Evolutionary conservation across 768 basidiomycete species (phyloP).

Genomic region (Boletus insuetus): DNA sequence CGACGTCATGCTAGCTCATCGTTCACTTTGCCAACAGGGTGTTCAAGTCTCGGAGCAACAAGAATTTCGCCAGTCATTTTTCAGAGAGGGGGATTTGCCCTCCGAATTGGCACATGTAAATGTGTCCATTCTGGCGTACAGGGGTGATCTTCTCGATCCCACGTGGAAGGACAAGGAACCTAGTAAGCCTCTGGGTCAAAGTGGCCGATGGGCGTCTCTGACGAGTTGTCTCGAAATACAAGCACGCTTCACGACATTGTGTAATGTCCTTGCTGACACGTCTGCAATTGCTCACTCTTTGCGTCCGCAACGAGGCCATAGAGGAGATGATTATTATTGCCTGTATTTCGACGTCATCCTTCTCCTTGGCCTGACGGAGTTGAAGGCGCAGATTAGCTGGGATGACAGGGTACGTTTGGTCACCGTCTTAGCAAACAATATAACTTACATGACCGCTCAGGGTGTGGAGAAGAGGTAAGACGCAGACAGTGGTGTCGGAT

Average conservation of each 20-base stretch:
- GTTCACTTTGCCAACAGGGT: slow-evolving; percentile 1
- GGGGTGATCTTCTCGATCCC: slow-evolving; percentile 9
- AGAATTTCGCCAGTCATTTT: slow-evolving; percentile 18
- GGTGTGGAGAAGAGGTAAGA: slow-evolving; percentile 18
- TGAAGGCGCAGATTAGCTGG: slow-evolving; percentile 47
- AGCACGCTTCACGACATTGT: slow-evolving; percentile 13
- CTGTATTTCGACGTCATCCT: slow-evolving; percentile 35
- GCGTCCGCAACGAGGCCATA: background rate
- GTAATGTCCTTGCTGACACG: slow-evolving; percentile 10
- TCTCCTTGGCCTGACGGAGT: slow-evolving; percentile 41
- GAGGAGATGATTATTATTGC: slow-evolving; percentile 10
- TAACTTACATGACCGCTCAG: slow-evolving; percentile 1
- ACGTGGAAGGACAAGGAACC: slow-evolving; percentile 13
- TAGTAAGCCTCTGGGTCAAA: background rate
- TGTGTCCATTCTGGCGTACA: slow-evolving; percentile 13
- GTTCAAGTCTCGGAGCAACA: slow-evolving; percentile 19
- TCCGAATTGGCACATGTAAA: background rate
- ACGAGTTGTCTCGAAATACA: background rate
- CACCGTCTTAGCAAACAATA: background rate
- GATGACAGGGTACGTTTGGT: slow-evolving; percentile 22
- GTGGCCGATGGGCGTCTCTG: background rate
- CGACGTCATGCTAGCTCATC: too few relatives aligned
- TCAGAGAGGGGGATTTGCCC: background rate
- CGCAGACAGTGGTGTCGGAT: background rate
- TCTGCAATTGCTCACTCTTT: slow-evolving; percentile 7